phyloP scores from a whole-genome alignment of 139 green algal species.

The Auxenochlorella protothecoides region DNA sequence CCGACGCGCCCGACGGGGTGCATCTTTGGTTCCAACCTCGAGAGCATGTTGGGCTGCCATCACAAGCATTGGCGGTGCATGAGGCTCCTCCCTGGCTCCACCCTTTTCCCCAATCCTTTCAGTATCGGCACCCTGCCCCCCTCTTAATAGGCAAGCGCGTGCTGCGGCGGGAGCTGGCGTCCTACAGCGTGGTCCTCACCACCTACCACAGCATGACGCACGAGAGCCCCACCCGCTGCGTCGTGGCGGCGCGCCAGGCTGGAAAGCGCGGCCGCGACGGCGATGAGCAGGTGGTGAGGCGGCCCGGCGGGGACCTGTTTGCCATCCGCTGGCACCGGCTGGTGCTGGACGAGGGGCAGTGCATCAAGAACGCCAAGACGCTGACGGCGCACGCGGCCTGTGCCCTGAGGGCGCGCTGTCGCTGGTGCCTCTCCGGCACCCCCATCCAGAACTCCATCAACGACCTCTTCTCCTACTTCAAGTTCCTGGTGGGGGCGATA shows the following conservation, averaged over 20 bases:
- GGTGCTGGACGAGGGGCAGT: slow-evolving; percentile 89
- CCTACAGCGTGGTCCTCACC: slow-evolving; percentile 73
- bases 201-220: slow-evolving; percentile 74
- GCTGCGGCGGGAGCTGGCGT: slow-evolving; percentile 24
- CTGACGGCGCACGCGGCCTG: slow-evolving; percentile 55
- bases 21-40: background rate
- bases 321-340: slow-evolving; percentile 26
- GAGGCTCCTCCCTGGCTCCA: too few species aligned
- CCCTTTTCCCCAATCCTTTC: background rate
- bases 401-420: slow-evolving; percentile 29
- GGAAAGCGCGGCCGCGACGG: background rate
- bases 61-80: background rate
- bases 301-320: background rate
- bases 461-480: slow-evolving; percentile 84
- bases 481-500: slow-evolving; percentile 39
- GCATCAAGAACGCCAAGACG: slow-evolving; percentile 83
- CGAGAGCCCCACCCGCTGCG: slow-evolving; percentile 19
- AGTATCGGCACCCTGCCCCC: background rate
- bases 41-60: background rate
- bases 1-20: background rate
- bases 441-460: slow-evolving; percentile 90
- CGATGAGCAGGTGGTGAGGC: background rate
- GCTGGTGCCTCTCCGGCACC: slow-evolving; percentile 86
- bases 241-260: background rate
- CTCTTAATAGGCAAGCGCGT: slow-evolving; percentile 23